Conservation (phyloP, 2,329 filamentous ascomycete genomes). For the Cyphellophora attinorum region DNA sequence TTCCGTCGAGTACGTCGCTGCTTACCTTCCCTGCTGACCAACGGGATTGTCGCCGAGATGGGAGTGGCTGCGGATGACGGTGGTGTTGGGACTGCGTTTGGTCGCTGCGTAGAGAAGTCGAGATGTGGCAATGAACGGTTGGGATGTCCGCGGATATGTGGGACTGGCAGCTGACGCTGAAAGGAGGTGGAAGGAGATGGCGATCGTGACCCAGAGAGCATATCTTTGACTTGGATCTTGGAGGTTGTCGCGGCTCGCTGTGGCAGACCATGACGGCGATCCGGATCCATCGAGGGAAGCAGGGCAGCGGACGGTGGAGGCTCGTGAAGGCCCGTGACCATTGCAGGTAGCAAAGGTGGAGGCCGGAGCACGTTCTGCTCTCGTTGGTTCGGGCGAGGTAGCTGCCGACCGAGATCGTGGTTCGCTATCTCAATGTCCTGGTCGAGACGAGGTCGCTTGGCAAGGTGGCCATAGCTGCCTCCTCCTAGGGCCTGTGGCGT, state of each 20-base stretch:
- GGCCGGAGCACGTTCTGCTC: constrained; percentile 33
- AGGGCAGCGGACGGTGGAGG: constrained; percentile 53
- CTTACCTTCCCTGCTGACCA: constrained; percentile 24
- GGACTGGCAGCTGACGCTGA: too few species aligned
- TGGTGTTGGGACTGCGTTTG: constrained; percentile 15
- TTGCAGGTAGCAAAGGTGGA: constrained; percentile 32
- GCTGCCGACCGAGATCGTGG: constrained; percentile 32
- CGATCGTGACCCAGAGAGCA: constrained; percentile 6
- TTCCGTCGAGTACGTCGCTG: constrained; percentile 40
- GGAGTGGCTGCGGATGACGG: constrained; percentile 13
- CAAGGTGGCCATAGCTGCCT: too few species aligned
- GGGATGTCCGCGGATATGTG: too few species aligned
- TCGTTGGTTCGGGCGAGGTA: constrained; percentile 38
- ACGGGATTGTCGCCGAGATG: neutral
- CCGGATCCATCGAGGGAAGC: constrained; percentile 51
- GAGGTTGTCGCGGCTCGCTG: constrained; percentile 10
- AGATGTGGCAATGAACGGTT: constrained; percentile 1
- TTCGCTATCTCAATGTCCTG: constrained; percentile 27
- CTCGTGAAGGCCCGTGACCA: constrained; percentile 53
- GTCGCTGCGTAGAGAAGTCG: constrained; percentile 2
- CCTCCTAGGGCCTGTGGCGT: constrained; percentile 4
- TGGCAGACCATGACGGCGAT: constrained; percentile 19
- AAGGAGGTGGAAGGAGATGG: constrained; percentile 1
- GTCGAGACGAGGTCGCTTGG: constrained; percentile 36
- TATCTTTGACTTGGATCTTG: constrained; percentile 19